These are phyloP conservation scores for Trichoderma koningiopsis DNA, from an alignment of 2,329 filamentous ascomycete genomes.

Conservation along the genomic window DNA sequence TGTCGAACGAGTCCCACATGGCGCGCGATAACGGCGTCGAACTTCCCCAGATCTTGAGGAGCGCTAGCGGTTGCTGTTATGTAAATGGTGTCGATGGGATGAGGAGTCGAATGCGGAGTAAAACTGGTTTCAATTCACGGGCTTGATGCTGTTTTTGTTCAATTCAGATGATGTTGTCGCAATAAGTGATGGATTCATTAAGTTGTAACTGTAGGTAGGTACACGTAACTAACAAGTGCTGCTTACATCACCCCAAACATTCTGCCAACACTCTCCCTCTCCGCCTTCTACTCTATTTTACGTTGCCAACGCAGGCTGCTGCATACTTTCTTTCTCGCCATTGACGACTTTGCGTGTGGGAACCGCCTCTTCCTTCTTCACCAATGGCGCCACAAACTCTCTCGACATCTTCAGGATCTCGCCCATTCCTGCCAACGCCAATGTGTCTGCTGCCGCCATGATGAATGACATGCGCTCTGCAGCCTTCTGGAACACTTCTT, in stretches of 20 bases:
- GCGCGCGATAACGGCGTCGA: constrained; percentile 12
- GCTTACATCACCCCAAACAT: neutral
- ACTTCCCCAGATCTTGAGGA: constrained; percentile 18
- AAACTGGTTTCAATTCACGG: neutral
- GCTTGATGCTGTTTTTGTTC: neutral
- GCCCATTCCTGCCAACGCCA: constrained; percentile 31
- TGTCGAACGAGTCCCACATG: constrained; percentile 11
- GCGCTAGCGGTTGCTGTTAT: constrained; percentile 19
- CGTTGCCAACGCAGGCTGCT: no score
- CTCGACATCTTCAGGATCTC: constrained; percentile 29
- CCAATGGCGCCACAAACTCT: constrained; percentile 21
- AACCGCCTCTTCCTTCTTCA: neutral
- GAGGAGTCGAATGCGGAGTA: constrained; percentile 2
- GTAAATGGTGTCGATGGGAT: neutral
- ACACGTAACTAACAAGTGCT: neutral
- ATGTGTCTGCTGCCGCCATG: constrained; percentile 31
- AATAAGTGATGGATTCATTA: neutral
- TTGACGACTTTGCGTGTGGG: neutral
- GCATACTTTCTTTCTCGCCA: neutral
- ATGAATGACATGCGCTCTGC: constrained; percentile 35
- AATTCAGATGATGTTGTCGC: neutral
- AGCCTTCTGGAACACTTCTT: constrained; percentile 33
- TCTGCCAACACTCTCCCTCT: neutral
- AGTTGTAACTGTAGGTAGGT: neutral
- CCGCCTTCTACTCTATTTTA: neutral